Percentiles rank a stretch among this genome's conserved stretches.
phyloP scores from a whole-genome alignment of 2,329 filamentous ascomycete genomes.

The Alternaria postmessia region DNA sequence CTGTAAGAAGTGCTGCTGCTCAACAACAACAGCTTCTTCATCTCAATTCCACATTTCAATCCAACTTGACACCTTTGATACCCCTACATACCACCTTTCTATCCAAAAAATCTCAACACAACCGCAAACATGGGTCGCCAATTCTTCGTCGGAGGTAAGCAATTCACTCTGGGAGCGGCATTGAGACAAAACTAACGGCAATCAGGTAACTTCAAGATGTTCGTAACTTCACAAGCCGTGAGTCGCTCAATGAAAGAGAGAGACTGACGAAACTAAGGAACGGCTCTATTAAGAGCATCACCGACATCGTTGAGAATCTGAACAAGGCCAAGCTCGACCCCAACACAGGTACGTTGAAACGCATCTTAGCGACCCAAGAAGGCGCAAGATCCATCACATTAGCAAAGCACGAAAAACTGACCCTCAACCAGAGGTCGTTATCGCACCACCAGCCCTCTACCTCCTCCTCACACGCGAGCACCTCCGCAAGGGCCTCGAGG shows the following conservation, averaged over 20 bases:
- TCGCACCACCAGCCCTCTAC: slow-evolving; percentile 90
- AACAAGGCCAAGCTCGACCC: slow-evolving; percentile 84
- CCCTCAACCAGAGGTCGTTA: slow-evolving; percentile 78
- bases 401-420: slow-evolving; percentile 14
- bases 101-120: slow-evolving; percentile 16
- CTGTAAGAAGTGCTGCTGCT: slow-evolving; percentile 24
- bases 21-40: slow-evolving; percentile 39
- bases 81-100: slow-evolving; percentile 14
- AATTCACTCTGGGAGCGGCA: neutral
- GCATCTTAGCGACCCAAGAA: neutral
- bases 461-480: slow-evolving; percentile 84
- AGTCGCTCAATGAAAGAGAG: slow-evolving; percentile 18
- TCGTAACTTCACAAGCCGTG: slow-evolving; percentile 42
- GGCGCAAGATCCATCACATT: slow-evolving; percentile 1
- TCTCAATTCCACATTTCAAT: slow-evolving; percentile 19
- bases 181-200: neutral
- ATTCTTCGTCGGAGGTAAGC: slow-evolving; percentile 86
- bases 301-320: slow-evolving; percentile 86
- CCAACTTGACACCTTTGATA: slow-evolving; percentile 10
- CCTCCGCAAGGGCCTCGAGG: slow-evolving; percentile 77
- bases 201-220: slow-evolving; percentile 94
- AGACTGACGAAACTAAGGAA: slow-evolving; percentile 70
- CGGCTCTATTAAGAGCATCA: slow-evolving; percentile 88
- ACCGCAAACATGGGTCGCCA: slow-evolving; percentile 85
- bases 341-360: slow-evolving; percentile 67